Evolutionary conservation across 1,139 yeast species (phyloP), one percentile per base, ranked within the genome.

Genomic region (Geotrichum reessii): DNA sequence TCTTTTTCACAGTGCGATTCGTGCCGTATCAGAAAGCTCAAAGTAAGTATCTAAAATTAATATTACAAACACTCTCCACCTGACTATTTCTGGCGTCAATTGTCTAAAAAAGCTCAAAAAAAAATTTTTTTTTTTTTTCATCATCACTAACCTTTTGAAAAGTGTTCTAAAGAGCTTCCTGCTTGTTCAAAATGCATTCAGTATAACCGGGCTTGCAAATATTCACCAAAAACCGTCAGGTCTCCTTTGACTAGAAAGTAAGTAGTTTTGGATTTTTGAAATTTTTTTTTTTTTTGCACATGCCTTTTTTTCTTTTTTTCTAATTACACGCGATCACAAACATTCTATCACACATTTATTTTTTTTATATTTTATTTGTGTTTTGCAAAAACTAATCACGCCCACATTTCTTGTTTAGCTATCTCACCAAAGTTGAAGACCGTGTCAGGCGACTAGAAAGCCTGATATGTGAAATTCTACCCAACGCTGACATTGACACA

Each of bases 151-250:
- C 59, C 77, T 70, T 66, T 76, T 37, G 12, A 5, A 17, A 25
- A 67, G 80, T 79, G 81, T 75, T 86, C 92, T 73, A 86, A 72
- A 69, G 90, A 86, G 64, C 78, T 74, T 47, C 97, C 96, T 4
- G 81, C 81, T 64, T 89, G 96, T 69, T 76, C 85, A 52, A 88
- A 88, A 69, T 89, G 97, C 73, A 73, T 78, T 19, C 83, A 81
- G 58, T 90, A 87, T 68, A 77, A 79, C 49, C 85, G 95, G 87
- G 79, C 80, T 53, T 89, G 97, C 71, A 74, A 81, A 3, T 89
- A 89, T 70, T 83, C 88, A 28, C 96, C 97, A 14, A 77, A 87
- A 62, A 81, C 86, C 1, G 85, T 86, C 37, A 75, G 96, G 61
- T 84, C 92, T 7, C 96, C 96, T 0, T 75, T 89, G 62, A 89